Evolutionary conservation across 1,284 basidiomycete species (phyloP).

Genomic region (Trametes versicolor): DNA sequence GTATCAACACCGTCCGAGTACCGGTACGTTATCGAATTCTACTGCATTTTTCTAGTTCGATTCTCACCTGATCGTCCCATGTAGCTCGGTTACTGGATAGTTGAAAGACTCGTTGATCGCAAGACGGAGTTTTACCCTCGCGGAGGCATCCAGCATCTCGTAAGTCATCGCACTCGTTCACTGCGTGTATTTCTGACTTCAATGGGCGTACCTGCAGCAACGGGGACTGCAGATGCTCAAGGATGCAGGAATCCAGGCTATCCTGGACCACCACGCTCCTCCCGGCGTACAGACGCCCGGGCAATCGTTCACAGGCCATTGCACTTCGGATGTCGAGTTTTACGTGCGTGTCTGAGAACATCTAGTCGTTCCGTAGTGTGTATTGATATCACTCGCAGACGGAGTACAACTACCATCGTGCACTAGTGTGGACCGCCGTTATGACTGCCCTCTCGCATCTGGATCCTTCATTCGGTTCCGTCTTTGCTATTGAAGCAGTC

Average conservation of each 20-base stretch:
- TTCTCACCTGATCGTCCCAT: background rate
- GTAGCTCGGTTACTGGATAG: constrained; percentile 84
- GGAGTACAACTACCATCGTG: constrained; percentile 74
- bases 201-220: constrained; percentile 50
- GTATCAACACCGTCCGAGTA: constrained; percentile 80
- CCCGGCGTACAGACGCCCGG: constrained; percentile 71
- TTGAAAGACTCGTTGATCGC: constrained; percentile 75
- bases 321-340: constrained; percentile 75
- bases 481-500: constrained; percentile 78
- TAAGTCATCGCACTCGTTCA: constrained; percentile 42
- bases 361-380: background rate
- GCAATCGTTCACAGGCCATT: constrained; percentile 77
- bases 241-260: constrained; percentile 68
- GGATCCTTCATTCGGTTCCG: constrained; percentile 70
- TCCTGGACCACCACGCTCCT: constrained; percentile 81
- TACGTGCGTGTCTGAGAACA: constrained; percentile 59
- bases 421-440: constrained; percentile 79
- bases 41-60: background rate
- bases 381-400: constrained; percentile 52
- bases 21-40: constrained; percentile 57
- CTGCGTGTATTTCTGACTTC: background rate
- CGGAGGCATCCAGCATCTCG: constrained; percentile 73
- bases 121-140: constrained; percentile 69
- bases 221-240: constrained; percentile 67
- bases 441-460: constrained; percentile 78